Evolutionary conservation across 345 rosid species (phyloP), one percentile per base, ranked within the genome.

Genomic region (Linum tenue): DNA sequence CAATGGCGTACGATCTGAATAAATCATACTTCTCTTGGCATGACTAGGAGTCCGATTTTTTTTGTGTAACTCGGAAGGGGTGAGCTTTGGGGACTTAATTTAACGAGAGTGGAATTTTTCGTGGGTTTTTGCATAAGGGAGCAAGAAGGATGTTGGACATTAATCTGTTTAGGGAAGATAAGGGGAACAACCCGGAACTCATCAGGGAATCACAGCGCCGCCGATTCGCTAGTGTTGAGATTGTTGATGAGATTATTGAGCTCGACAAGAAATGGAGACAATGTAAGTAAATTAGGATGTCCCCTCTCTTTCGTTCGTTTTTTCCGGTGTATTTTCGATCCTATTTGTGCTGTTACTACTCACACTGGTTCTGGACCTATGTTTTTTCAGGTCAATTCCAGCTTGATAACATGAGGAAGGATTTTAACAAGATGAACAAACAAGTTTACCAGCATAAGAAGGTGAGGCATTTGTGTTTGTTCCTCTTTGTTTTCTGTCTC

Each of bases 261-360:
- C 90, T 84, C 59, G 98, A 92, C 73, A 82, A 83, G 75, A 83
- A 79, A 43, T 87, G 92, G 96, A 88, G 96, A 65, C 84, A 82
- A 56, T 79, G 98, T 89, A 82, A 59, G 58, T 55, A 16, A 22
- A 22, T 17, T n/a, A 31, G 0, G 15, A 56, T 61, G 2, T 11
- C 69, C 31, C 31, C 5, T 37, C 11, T 4, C 17, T 61, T 36
- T 37, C 15, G 11, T 12, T 5, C 5, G 37, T 6, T 1, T 16
- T 44, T 40, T 7, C n/a, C 22, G 0, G 35, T 22, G 17, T n/a
- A 14, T 0, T 5, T 38, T 8, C 7, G 38, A 22, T 22, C 31
- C 31, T 22, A 22, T 0, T 22, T 22, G 31, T 22, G 31, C 31
- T 22, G 31, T 22, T 17, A 5, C 37, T 3, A 10, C 53, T 10